Evolutionary conservation across 768 basidiomycete genomes (phyloP).

Genomic region (Auriscalpium vulgare): DNA sequence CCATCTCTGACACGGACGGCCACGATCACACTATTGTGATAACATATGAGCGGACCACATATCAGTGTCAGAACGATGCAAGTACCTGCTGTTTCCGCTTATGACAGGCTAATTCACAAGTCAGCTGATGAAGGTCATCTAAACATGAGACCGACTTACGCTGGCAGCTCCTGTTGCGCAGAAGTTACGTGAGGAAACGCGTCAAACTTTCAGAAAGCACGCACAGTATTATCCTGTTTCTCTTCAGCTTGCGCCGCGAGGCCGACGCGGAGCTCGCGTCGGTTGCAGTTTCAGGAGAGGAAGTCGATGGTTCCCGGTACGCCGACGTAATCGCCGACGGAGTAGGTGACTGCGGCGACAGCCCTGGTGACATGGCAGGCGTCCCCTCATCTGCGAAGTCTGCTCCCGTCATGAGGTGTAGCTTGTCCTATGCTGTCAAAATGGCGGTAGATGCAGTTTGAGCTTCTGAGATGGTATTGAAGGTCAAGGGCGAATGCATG

Average conservation of each 20-base stretch:
- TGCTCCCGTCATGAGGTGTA: too few species aligned
- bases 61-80: neutral
- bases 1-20: constrained; percentile 19
- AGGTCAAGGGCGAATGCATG: too few species aligned
- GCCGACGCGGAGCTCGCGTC: neutral
- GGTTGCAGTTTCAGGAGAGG: constrained; percentile 6
- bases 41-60: neutral
- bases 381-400: too few species aligned
- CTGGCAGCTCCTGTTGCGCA: constrained; percentile 12
- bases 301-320: constrained; percentile 3
- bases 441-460: too few species aligned
- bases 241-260: constrained; percentile 10
- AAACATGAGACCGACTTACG: constrained; percentile 2
- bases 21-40: constrained; percentile 17
- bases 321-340: constrained; percentile 10
- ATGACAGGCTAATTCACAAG: constrained; percentile 13
- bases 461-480: too few species aligned
- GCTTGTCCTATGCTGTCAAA: too few species aligned
- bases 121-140: too few species aligned
- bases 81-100: constrained; percentile 18
- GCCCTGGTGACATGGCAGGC: neutral
- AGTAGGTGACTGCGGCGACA: neutral
- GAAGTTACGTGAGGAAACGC: neutral
- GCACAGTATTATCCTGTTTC: constrained; percentile 19
- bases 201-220: neutral